Evolutionary conservation across 352 stramenopile genomes (phyloP).

Genomic region (Globisporangium recalcitrans): DNA sequence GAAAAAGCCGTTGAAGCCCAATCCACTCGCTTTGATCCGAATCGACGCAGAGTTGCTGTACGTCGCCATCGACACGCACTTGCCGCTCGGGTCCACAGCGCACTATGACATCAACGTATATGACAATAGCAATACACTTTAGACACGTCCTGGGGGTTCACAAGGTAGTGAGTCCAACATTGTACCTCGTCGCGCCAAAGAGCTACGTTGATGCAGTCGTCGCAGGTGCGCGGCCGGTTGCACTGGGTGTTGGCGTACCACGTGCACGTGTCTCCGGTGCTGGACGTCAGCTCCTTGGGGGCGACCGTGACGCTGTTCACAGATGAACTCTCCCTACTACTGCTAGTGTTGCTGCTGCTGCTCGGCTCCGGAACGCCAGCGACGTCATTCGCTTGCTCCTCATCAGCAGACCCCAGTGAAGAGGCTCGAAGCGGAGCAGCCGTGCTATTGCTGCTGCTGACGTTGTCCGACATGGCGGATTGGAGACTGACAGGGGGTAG

Average conservation of each 20-base stretch:
- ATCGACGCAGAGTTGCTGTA: slow-evolving; percentile 1
- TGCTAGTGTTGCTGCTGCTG: neutral
- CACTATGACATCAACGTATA: slow-evolving; percentile 5
- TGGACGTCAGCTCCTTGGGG: neutral
- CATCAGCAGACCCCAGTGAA: neutral
- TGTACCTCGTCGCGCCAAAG: neutral
- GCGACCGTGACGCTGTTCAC: neutral
- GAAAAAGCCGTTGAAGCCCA: slow-evolving; percentile 13
- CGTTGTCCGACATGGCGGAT: slow-evolving; percentile 1
- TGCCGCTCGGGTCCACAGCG: slow-evolving; percentile 11
- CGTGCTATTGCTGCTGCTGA: neutral
- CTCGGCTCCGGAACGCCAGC: neutral
- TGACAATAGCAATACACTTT: no score
- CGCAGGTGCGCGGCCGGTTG: slow-evolving; percentile 12
- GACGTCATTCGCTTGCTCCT: neutral
- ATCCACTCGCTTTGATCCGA: neutral
- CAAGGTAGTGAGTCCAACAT: no score
- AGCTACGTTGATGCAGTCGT: slow-evolving; percentile 16
- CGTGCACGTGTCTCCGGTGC: slow-evolving; percentile 9
- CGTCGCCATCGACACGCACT: slow-evolving; percentile 12
- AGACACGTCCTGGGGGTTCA: no score
- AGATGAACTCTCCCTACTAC: neutral
- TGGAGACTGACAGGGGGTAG: neutral
- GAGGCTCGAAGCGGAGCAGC: neutral
- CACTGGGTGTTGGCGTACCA: slow-evolving; percentile 13